phyloP scores from a whole-genome alignment of 768 basidiomycete species.

The Kwoniella europaea region DNA sequence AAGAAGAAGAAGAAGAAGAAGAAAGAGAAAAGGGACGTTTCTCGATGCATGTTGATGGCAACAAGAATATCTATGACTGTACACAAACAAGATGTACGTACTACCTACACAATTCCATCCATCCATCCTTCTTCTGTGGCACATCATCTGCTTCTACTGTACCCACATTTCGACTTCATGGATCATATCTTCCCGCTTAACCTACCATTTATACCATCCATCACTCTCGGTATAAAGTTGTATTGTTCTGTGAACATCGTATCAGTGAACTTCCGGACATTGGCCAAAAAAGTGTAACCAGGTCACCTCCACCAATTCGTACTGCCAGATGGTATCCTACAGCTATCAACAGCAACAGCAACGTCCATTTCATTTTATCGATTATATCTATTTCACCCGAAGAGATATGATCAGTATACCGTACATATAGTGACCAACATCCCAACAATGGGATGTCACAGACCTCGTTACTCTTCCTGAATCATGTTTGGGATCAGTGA shows the following conservation, averaged over 20 bases:
- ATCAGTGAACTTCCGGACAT: background rate
- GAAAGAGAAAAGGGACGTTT: background rate
- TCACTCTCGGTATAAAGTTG: slow-evolving; percentile 41
- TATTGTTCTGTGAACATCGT: slow-evolving; percentile 33
- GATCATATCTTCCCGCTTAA: slow-evolving; percentile 12
- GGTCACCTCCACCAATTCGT: slow-evolving; percentile 42
- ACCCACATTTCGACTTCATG: no score
- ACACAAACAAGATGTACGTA: no score
- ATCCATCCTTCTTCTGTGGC: no score
- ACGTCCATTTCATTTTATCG: slow-evolving; percentile 17
- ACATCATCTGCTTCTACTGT: no score
- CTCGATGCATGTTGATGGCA: background rate
- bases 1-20: background rate
- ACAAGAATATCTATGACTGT: no score
- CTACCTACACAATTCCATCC: no score
- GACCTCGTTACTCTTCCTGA: background rate
- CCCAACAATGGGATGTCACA: background rate
- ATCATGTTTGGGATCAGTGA: background rate
- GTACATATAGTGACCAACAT: background rate
- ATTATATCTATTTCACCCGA: background rate
- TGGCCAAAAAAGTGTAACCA: background rate
- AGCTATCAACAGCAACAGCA: slow-evolving; percentile 41
- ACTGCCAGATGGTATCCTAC: slow-evolving; percentile 44
- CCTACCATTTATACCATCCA: slow-evolving; percentile 27
- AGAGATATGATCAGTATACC: background rate